A percentile compares a stretch with the other conserved stretches of the same genome.
Evolutionary conservation across 208 protist species (phyloP).

Genomic region (Leptomonas pyrrhocoris): DNA sequence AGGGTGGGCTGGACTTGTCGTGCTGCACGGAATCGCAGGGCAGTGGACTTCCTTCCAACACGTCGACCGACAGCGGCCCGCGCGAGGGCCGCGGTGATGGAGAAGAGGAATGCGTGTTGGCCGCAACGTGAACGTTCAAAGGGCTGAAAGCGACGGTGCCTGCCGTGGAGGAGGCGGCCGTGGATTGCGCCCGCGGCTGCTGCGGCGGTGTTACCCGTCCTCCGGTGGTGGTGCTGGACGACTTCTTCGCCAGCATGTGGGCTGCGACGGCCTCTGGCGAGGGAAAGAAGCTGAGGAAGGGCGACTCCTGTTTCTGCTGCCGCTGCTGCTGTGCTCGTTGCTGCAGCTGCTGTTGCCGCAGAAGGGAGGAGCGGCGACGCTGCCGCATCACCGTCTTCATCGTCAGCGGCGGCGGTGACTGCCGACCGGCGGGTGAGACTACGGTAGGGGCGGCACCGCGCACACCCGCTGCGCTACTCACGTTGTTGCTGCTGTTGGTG

Average conservation of each 20-base stretch:
- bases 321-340: constrained; percentile 15
- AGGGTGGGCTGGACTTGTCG: not conserved
- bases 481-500: constrained; percentile 15
- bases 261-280: constrained; percentile 11
- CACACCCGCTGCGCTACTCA: not conserved
- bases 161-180: constrained; percentile 8
- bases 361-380: constrained; percentile 13
- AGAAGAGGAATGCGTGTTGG: not conserved
- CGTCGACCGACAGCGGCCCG: constrained; percentile 12
- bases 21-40: not conserved
- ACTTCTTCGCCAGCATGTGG: not conserved
- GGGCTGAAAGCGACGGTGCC: constrained; percentile 26
- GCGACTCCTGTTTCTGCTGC: constrained; percentile 14
- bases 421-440: not conserved
- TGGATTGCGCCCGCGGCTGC: constrained; percentile 11
- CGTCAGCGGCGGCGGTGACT: constrained; percentile 7
- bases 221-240: not conserved
- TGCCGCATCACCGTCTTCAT: constrained; percentile 24
- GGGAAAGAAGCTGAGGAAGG: constrained; percentile 9
- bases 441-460: not conserved
- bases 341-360: constrained; percentile 5
- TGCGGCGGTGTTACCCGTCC: not conserved
- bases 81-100: not conserved
- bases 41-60: constrained; percentile 2
- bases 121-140: not conserved